phyloP scores from a whole-genome alignment of 768 basidiomycete genomes.

The Ramaria rubella region DNA sequence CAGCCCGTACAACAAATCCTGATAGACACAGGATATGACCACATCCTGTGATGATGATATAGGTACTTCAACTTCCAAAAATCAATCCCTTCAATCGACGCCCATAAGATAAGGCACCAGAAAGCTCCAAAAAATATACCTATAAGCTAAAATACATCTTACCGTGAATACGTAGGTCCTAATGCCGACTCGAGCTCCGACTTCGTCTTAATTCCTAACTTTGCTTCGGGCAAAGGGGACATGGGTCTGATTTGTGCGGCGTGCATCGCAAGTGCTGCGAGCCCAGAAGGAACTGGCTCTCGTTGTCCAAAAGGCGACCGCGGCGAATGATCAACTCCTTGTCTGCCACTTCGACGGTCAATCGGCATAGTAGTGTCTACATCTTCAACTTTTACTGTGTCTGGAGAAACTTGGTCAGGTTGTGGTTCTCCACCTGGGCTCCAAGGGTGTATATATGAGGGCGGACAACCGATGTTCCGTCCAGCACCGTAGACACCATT shows the following conservation, averaged over 20 bases:
- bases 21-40: background rate
- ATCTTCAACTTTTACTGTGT: background rate
- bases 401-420: background rate
- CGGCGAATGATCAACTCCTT: background rate
- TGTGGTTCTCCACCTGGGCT: background rate
- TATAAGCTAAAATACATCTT: background rate
- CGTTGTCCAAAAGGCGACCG: background rate
- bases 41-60: background rate
- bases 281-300: background rate
- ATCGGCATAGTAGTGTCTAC: background rate
- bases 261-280: slow-evolving; percentile 11
- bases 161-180: slow-evolving; percentile 4
- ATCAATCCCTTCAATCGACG: background rate
- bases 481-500: background rate
- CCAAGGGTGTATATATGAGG: background rate
- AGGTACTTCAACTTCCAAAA: too few relatives aligned
- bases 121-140: background rate
- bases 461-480: background rate
- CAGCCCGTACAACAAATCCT: background rate
- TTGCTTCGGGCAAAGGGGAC: slow-evolving; percentile 3
- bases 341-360: background rate
- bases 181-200: slow-evolving; percentile 9
- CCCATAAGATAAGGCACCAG: background rate
- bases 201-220: background rate
- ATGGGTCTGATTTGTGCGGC: slow-evolving; percentile 8